Percentiles rank a stretch among this genome's conserved stretches.
Evolutionary conservation across 306 rosid species (phyloP).

Genomic region (Rubus parviflorus): DNA sequence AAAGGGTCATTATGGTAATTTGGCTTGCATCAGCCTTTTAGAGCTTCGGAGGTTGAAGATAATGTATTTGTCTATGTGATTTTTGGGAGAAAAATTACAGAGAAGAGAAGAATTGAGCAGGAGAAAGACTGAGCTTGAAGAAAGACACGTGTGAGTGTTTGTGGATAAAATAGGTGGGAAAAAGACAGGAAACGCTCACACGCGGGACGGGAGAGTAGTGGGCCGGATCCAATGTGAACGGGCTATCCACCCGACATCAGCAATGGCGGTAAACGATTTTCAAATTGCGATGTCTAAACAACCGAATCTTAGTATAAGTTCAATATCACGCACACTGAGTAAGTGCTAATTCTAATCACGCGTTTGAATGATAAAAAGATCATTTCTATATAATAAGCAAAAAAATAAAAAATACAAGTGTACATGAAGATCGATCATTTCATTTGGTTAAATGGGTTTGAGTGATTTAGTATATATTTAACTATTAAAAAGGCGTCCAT

Average conservation of each 20-base stretch:
- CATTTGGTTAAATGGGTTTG: no score
- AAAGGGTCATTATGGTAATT: slow-evolving; percentile 50
- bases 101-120: slow-evolving; percentile 13
- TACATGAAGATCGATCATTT: no score
- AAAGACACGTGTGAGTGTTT: slow-evolving; percentile 62
- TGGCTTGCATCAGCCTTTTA: slow-evolving; percentile 32
- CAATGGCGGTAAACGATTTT: slow-evolving; percentile 42
- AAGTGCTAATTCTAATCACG: no score
- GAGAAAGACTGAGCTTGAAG: slow-evolving; percentile 25
- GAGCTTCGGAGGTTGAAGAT: slow-evolving; percentile 4
- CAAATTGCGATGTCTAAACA: background rate
- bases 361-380: no score
- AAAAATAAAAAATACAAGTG: no score
- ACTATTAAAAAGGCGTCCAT: no score
- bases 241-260: slow-evolving; percentile 16
- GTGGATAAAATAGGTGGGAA: slow-evolving; percentile 53
- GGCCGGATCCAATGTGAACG: slow-evolving; percentile 6
- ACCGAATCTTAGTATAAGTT: no score
- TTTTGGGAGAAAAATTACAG: slow-evolving; percentile 27
- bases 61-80: background rate
- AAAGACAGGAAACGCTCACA: background rate
- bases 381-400: no score
- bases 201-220: background rate
- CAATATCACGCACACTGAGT: no score
- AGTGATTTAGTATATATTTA: no score